A percentile compares a stretch with the other conserved stretches of the same genome.
Evolutionary conservation across 768 basidiomycete species (phyloP).

Genomic region (Sporobolomyces phaffii): DNA sequence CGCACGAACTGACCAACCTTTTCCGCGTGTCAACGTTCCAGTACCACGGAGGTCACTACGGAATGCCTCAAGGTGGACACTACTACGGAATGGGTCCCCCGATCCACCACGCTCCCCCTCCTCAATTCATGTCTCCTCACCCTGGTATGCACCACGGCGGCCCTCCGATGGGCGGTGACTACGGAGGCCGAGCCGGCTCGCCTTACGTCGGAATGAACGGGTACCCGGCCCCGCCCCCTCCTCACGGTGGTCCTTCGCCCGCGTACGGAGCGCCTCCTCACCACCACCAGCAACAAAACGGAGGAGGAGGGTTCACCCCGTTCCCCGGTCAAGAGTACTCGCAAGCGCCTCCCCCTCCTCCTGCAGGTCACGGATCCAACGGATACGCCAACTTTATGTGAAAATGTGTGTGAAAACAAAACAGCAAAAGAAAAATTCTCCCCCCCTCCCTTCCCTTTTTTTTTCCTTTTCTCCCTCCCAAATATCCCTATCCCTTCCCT

Average conservation of each 20-base stretch:
- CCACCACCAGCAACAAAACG: slow-evolving; percentile 6
- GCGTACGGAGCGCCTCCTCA: slow-evolving; percentile 3
- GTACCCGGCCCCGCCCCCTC: slow-evolving; percentile 21
- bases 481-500: background rate
- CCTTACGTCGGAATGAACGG: slow-evolving; percentile 16
- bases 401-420: background rate
- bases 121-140: slow-evolving; percentile 9
- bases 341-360: slow-evolving; percentile 14
- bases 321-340: slow-evolving; percentile 21
- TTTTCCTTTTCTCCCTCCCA: background rate
- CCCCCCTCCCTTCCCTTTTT: background rate
- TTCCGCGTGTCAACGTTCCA: no score
- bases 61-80: slow-evolving; percentile 19
- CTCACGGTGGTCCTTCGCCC: slow-evolving; percentile 8
- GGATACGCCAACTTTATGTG: slow-evolving; percentile 22
- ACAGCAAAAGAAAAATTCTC: background rate
- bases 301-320: slow-evolving; percentile 4
- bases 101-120: slow-evolving; percentile 5
- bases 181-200: slow-evolving; percentile 17
- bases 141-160: slow-evolving; percentile 17
- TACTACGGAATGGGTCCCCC: slow-evolving; percentile 27
- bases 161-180: slow-evolving; percentile 15
- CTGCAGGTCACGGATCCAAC: slow-evolving; percentile 6
- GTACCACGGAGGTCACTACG: background rate
- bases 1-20: no score